Evolutionary conservation across 352 stramenopile genomes (phyloP), one percentile per base, ranked within the genome.

Genomic region (Pythium vanterpoolii): DNA sequence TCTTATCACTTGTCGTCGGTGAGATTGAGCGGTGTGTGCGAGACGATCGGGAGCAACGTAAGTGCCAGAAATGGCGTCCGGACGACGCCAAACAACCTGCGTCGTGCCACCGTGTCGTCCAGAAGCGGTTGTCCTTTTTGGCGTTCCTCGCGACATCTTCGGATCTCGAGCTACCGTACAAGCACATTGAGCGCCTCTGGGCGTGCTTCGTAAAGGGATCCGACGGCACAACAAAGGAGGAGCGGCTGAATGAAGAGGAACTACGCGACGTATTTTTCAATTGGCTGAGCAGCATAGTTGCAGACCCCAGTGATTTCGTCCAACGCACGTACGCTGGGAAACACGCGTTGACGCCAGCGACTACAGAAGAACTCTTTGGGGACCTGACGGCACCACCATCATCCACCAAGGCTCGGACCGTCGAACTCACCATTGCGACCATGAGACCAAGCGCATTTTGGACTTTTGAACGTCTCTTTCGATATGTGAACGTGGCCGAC

Each of bases 111-210:
- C 9, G 3, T 18, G 50, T 27, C 16, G 26, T 83, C 31, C 42
- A 62, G 44, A 83, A 81, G 24, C 76, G 83, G 1, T 62, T 95
- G n/a, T 61, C 62, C 19, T 95, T 93, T 67, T 74, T 95, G 19
- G 72, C 72, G 9, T 95, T 89, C 56, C 67, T 93, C 16, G 69
- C 90, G 26, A 95, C 78, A 1, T 80, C 82, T 23, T 81, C 83
- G 1, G 78, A 89, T 42, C 59, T 95, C 23, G 79, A 86, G 48
- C 51, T 95, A 44, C 66, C 80, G 50, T 88, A 79, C 33, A 62
- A 76, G n/a, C 60, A 83, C 43, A 67, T 93, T 5, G 71, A 75
- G 24, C 65, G 79, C 39, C 55, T 94, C 19, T 93, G 76, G 80
- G 47, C 48, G 1, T 90, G 76, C 42, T 90, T 91, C 40, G 72